Evolutionary conservation across 108 stramenopile species (phyloP).

Genomic region (Conticribra guillardii): DNA sequence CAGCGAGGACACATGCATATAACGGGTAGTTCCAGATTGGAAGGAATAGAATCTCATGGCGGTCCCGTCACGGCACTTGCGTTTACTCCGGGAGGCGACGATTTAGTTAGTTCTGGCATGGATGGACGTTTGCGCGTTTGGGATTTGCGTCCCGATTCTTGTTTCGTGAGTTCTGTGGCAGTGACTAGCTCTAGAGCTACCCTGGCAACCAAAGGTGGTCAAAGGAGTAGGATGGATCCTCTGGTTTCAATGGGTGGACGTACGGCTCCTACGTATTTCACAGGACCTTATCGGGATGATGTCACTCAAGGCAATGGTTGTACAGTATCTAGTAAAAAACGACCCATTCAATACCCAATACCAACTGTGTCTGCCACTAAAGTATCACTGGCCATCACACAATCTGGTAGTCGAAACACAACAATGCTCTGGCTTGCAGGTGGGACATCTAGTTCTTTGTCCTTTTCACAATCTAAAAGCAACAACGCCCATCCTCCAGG

Average conservation of each 20-base stretch:
- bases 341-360: neutral
- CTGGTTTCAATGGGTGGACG: neutral
- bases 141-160: conserved; percentile 67
- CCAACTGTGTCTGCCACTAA: neutral
- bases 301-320: no score
- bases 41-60: conserved; percentile 47
- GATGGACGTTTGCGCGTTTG: conserved; percentile 67
- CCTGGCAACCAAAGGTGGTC: neutral
- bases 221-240: conserved; percentile 11
- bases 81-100: conserved; percentile 66
- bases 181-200: neutral
- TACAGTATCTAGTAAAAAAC: no score
- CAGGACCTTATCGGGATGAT: conserved; percentile 15
- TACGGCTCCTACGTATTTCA: neutral
- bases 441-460: conserved; percentile 26
- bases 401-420: neutral
- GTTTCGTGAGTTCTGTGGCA: conserved; percentile 45
- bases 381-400: neutral
- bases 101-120: conserved; percentile 58
- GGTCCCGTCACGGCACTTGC: conserved; percentile 58
- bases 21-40: conserved; percentile 13
- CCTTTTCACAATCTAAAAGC: conserved; percentile 14
- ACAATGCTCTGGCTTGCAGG: conserved; percentile 16
- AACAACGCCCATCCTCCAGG: conserved; percentile 35
- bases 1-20: conserved; percentile 4